Conservation (phyloP, 2,329 filamentous ascomycete species). For the Colletotrichum eremochloae region DNA sequence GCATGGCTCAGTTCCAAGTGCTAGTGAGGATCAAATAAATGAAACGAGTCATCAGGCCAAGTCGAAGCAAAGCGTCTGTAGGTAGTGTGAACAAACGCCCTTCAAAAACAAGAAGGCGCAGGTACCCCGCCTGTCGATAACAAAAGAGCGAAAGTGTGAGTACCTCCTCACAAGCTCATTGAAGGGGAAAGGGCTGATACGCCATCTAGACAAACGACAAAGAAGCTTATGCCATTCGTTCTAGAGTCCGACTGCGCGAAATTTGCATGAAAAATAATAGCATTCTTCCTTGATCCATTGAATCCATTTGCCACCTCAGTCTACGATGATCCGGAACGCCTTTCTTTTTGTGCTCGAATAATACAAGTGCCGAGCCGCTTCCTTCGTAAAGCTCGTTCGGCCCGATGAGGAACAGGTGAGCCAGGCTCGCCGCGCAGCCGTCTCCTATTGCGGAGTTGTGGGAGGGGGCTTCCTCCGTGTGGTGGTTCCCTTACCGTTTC, state of each 20-base stretch:
- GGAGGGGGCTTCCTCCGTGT: neutral
- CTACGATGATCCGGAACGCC: constrained; percentile 31
- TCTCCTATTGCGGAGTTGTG: neutral
- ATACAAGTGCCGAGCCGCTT: constrained; percentile 20
- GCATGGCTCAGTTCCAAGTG: neutral
- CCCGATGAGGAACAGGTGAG: neutral
- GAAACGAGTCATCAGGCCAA: neutral
- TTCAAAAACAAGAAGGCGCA: no score
- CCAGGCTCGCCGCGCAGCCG: neutral
- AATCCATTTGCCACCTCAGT: constrained; percentile 4
- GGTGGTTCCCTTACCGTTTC: constrained; percentile 53
- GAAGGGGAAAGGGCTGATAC: neutral
- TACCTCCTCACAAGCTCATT: neutral
- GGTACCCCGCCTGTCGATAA: neutral
- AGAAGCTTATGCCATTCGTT: neutral
- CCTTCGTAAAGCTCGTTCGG: neutral
- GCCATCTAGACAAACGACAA: neutral
- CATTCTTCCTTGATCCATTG: constrained; percentile 16
- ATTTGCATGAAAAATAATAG: constrained; percentile 8
- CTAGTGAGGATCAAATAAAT: neutral
- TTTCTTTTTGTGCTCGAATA: constrained; percentile 29
- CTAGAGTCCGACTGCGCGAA: neutral
- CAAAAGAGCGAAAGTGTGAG: neutral
- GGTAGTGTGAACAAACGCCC: no score
- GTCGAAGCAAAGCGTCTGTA: neutral